These are phyloP conservation scores for Clitocybe nebularis DNA, from an alignment of 1,284 basidiomycete genomes.

Conservation along the genomic window DNA sequence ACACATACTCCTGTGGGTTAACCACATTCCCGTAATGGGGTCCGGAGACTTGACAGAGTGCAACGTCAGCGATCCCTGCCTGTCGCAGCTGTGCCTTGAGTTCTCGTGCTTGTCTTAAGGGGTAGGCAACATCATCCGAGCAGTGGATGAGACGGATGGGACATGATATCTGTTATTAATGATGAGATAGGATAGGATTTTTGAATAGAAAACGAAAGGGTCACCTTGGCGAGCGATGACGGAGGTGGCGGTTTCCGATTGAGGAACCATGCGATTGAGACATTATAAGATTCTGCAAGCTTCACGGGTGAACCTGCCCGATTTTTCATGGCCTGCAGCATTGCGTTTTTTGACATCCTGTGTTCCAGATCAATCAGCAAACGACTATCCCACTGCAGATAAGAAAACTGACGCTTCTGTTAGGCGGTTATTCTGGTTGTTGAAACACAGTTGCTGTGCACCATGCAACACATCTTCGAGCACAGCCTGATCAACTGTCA, in stretches of 20 bases:
- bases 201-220: neutral
- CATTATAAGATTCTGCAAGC: conserved; percentile 24
- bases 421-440: conserved; percentile 25
- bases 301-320: conserved; percentile 25
- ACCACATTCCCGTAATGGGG: conserved; percentile 27
- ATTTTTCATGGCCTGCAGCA: conserved; percentile 22
- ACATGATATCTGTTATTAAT: conserved; percentile 23
- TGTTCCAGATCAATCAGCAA: neutral
- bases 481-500: conserved; percentile 14
- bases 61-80: conserved; percentile 19
- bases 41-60: conserved; percentile 23
- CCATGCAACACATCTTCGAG: conserved; percentile 30
- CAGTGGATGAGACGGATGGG: conserved; percentile 29
- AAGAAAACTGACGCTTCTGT: conserved; percentile 28
- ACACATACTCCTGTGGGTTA: conserved; percentile 23
- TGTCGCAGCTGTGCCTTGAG: conserved; percentile 17
- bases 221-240: conserved; percentile 24
- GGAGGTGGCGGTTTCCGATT: conserved; percentile 26
- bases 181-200: neutral
- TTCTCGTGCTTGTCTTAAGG: conserved; percentile 20
- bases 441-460: conserved; percentile 32
- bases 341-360: conserved; percentile 23
- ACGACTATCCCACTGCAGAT: neutral
- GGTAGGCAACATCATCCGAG: conserved; percentile 28
- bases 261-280: conserved; percentile 31